Evolutionary conservation across 345 rosid species (phyloP), one percentile per base, ranked within the genome.

Genomic region (Corchorus olitorius): DNA sequence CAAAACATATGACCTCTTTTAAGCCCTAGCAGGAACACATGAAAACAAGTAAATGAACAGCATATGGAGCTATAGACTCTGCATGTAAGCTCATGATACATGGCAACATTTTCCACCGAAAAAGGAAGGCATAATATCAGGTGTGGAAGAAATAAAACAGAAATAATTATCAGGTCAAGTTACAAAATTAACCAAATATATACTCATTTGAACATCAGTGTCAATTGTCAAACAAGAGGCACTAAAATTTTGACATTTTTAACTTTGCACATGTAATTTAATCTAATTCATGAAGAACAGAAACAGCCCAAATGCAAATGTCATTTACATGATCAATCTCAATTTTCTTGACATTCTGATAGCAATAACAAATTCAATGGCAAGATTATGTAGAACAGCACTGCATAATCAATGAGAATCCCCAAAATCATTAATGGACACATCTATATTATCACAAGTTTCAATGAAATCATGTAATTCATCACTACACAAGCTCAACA

Each of bases 1-100:
- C 37, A 6, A 19, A 61, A 49, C 22, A 4, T 39, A n/a, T 64
- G 35, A 77, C 48, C n/a, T 8, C 37, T 35, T 6, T 46, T 45
- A 49, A 41, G 49, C 65, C 33, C 8, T 17, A 67, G 62, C 27
- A 79, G 19, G 7, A 75, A 45, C 73, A 35, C 33, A 14, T 12
- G 6, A 67, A 49, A 65, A 73, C 19, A 49, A 17, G 58, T 63
- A 78, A 65, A 59, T 37, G 62, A 74, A 50, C 11, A 4, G 19
- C 43, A 76, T n/a, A 64, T 16, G 35, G n/a, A 65, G 64, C 62
- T 35, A 9, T 60, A 53, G 17, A 35, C n/a, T 53, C 48, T n/a
- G 46, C 74, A 70, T 19, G 48, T 37, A 22, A 68, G 19, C 12
- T 50, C 3, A 46, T 48, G 13, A 37, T 39, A 56, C 50, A 43